Percentiles rank a stretch among this genome's conserved stretches.
Evolutionary conservation across 1,139 yeast genomes (phyloP).

Genomic region (Taiozyma sp.): DNA sequence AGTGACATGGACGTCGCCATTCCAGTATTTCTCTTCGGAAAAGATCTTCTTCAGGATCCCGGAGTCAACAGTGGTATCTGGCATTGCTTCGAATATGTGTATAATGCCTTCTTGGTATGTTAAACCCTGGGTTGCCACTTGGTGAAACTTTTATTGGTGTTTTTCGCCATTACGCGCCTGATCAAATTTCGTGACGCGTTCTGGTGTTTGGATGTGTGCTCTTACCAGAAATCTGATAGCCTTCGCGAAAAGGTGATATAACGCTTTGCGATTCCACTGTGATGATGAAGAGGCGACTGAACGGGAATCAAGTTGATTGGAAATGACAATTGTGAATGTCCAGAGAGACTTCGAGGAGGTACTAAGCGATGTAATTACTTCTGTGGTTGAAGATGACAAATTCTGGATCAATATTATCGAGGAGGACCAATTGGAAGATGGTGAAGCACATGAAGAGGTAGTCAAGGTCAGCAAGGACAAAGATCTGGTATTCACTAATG

Average conservation of each 20-base stretch:
- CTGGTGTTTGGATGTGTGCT: neutral
- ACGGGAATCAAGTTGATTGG: neutral
- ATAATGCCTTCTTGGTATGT: neutral
- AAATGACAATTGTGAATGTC: neutral
- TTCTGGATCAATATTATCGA: conserved; percentile 41
- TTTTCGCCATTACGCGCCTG: neutral
- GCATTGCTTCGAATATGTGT: neutral
- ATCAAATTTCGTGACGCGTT: conserved; percentile 8
- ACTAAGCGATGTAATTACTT: conserved; percentile 31
- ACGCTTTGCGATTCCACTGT: neutral
- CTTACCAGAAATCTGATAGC: neutral
- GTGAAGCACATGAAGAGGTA: conserved; percentile 23
- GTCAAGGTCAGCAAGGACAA: conserved; percentile 15
- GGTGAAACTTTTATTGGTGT: neutral
- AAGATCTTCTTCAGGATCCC: conserved; percentile 17
- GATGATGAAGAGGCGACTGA: neutral
- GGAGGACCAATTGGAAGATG: conserved; percentile 26
- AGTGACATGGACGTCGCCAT: conserved; percentile 30
- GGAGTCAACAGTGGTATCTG: conserved; percentile 4
- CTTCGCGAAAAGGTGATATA: neutral
- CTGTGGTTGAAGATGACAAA: conserved; percentile 23
- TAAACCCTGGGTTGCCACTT: neutral
- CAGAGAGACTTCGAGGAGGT: conserved; percentile 32
- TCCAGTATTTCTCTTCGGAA: conserved; percentile 16
- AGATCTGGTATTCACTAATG: conserved; percentile 9